Base-by-base conservation (phyloP, 2,329 filamentous ascomycete genomes). In the Pseudogymnoascus sp. region DNA sequence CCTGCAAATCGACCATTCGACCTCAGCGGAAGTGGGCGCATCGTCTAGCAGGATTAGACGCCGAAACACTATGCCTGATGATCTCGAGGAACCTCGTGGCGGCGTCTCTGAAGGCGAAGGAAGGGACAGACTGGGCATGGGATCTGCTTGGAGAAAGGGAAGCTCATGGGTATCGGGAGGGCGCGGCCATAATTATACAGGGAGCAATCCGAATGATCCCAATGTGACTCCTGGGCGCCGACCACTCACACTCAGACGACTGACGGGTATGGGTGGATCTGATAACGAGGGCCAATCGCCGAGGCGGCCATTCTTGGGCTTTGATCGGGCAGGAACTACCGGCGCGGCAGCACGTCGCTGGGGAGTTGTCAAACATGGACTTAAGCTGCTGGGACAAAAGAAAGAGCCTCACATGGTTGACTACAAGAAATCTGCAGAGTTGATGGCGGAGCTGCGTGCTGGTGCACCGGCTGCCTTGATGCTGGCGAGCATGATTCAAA, bases 401-500 rank as follows among this genome's bases (percentile, higher is more conserved):
- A 96, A 90, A 74, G 89, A 91, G 62, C 91, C 97, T 65, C 82
- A 83, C 63, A 89, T 89, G 50, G 89, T 97, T 65, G 95, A 99
- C 74, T 92, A 95, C 72, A 88, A 90, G 72, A 99, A 97, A 75
- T 97, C 93, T 8, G 92, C 95, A 1, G 95, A 99, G 75, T 81
- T 99, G 56, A 93, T 99, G 84, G 95, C 95, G 1, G 95, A 99
- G 75, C 80, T 99, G 38, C 85, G 95, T 59, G 96, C 95, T 46
- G 95, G 92, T 62, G 91, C 93, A 1, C 95, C 95, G 3, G 95
- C 95, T 23, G 95, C 93, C 18, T 80, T 99, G 64, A 96, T 99
- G 76, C 79, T 99, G 61, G 95, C 95, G 6, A 97, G 93, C 72
- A 97, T 97, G 90, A 95, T 97, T 70, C 95, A 97, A 77, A 85